Evolutionary conservation across 1,284 basidiomycete species (phyloP).

Genomic region (Trichosporon ovoides): DNA sequence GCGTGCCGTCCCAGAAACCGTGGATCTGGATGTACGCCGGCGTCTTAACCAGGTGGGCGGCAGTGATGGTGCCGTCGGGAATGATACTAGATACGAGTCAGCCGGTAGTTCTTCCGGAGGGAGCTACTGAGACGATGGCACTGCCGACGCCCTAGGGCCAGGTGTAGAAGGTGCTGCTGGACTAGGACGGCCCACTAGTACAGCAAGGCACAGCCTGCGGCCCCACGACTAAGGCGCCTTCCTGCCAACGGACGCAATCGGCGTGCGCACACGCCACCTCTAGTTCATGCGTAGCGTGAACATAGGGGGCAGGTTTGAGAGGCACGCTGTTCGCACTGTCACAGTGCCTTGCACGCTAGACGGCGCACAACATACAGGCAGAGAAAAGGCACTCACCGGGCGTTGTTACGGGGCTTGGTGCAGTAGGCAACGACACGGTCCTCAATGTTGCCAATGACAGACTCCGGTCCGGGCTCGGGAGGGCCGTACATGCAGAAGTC

Average conservation of each 20-base stretch:
- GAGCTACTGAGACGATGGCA: background rate
- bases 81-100: conserved; percentile 33
- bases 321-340: no score
- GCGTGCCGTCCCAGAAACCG: conserved; percentile 50
- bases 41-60: conserved; percentile 37
- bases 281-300: no score
- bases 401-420: conserved; percentile 39
- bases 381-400: conserved; percentile 26
- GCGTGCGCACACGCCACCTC: no score
- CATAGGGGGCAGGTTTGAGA: no score
- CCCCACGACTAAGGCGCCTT: no score
- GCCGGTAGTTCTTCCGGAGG: background rate
- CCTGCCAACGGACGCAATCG: no score
- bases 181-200: no score
- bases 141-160: background rate
- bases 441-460: conserved; percentile 44
- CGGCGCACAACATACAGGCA: background rate
- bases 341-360: background rate
- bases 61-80: conserved; percentile 44
- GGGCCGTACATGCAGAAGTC: conserved; percentile 49
- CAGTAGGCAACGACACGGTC: conserved; percentile 43
- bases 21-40: conserved; percentile 51
- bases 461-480: conserved; percentile 34
- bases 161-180: no score
- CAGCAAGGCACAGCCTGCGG: no score